Evolutionary conservation across 345 rosid species (phyloP).

Genomic region (Gynandropsis gynandra): DNA sequence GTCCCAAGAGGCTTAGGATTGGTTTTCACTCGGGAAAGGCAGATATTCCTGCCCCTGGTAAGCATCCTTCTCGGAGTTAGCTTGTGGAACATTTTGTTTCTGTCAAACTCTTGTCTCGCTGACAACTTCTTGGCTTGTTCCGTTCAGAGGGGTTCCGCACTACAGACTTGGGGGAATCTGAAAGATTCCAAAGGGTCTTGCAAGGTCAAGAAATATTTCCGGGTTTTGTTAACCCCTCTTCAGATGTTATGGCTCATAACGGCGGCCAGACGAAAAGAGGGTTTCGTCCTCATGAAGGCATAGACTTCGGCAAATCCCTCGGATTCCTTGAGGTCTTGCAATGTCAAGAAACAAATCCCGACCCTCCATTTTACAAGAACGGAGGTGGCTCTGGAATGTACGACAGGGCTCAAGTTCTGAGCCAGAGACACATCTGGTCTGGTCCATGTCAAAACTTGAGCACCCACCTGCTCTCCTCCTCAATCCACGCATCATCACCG

Average conservation of each 20-base stretch:
- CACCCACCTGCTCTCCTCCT: slow-evolving; percentile 30
- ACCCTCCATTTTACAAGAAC: slow-evolving; percentile 34
- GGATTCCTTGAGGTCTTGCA: slow-evolving; percentile 91
- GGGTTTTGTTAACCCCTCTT: slow-evolving; percentile 41
- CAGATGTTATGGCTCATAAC: slow-evolving; percentile 30
- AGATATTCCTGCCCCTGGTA: slow-evolving; percentile 69
- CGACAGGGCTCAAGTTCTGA: slow-evolving; percentile 37
- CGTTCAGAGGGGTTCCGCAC: slow-evolving; percentile 66
- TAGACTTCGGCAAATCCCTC: slow-evolving; percentile 54
- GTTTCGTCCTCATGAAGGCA: slow-evolving; percentile 33
- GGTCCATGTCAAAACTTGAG: slow-evolving; percentile 34
- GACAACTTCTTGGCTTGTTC: not conserved
- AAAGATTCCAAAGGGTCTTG: slow-evolving; percentile 98
- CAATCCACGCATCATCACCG: slow-evolving; percentile 45
- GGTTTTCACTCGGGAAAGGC: slow-evolving; percentile 62
- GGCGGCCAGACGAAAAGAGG: slow-evolving; percentile 35
- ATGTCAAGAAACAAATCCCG: slow-evolving; percentile 92
- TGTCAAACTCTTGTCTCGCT: not conserved
- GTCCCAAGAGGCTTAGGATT: slow-evolving; percentile 75
- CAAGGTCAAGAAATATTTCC: slow-evolving; percentile 99
- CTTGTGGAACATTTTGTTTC: not conserved
- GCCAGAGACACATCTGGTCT: slow-evolving; percentile 53
- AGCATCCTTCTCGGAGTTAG: too few relatives aligned
- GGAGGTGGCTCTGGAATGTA: slow-evolving; percentile 28
- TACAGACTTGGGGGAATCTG: slow-evolving; percentile 84